Base-by-base conservation (phyloP, 1,139 yeast species). In the Candida sp. region DNA sequence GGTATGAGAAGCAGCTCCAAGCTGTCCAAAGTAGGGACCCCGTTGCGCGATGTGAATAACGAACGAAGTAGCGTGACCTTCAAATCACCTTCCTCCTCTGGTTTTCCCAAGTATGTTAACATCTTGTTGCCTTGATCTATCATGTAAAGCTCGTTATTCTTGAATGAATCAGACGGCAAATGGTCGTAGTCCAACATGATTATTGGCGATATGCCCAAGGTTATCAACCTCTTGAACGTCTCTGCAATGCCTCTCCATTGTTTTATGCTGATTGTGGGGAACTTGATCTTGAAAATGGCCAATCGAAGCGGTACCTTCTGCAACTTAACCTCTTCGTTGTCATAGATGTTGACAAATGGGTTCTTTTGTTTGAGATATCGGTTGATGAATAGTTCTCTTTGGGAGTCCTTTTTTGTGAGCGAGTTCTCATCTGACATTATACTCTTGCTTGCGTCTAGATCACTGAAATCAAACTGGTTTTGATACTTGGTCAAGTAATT, bases 401-500 rank as follows among this genome's bases (percentile, higher is more conserved):
- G 80, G 52, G 56, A 57, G 43, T 69, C 72, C 46, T 67, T 60
- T 33, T 56, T 58, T 4, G 59, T 50, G 31, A 64, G 52, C 17
- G 58, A 38, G 9, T 54, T 44, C 5, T 54, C 50, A 9, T 56
- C 61, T 5, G 49, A 40, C 22, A 42, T 47, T 6, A 49, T 44
- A n/a, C 37, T 47, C 17, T 51, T 54, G 11, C 44, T 51, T 37
- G 57, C 58, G 8, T 53, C 42, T 17, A 60, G 56, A 30, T 59
- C 59, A 32, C 62, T 57, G 50, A 67, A 67, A 49, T 70, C 72
- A 56, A 73, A 72, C 55, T 72, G 79, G 60, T 75, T 69, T 63
- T 77, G 71, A 59, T 88, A 88, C 65, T 85, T 87, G 39, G 78
- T 69, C 46, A 88, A 66, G 61, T 88, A 88, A 53, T 84, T 84